Evolutionary conservation across 352 stramenopile genomes (phyloP).

Genomic region (Globisporangium nagaii): DNA sequence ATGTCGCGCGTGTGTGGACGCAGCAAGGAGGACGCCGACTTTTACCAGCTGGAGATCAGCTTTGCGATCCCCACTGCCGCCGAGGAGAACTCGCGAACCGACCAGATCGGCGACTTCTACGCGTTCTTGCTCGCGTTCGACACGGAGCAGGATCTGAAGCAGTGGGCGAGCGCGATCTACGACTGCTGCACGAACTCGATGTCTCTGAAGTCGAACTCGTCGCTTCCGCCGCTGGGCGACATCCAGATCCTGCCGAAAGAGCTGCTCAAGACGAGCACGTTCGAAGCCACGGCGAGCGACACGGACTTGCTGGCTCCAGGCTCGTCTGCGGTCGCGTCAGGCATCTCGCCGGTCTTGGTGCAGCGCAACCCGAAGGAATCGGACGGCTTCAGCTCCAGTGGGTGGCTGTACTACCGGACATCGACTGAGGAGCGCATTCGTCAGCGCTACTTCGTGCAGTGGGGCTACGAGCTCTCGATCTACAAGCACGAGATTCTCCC

Average conservation of each 20-base stretch:
- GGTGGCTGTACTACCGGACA: conserved; percentile 84
- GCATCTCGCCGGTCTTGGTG: conserved; percentile 11
- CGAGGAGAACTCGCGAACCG: conserved; percentile 48
- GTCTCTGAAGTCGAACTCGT: conserved; percentile 67
- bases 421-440: conserved; percentile 78
- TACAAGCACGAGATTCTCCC: conserved; percentile 86
- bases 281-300: conserved; percentile 49
- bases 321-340: conserved; percentile 5
- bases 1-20: conserved; percentile 78
- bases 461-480: conserved; percentile 85
- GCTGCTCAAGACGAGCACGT: conserved; percentile 77
- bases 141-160: conserved; percentile 55
- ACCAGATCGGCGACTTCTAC: conserved; percentile 77
- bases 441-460: conserved; percentile 84
- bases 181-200: conserved; percentile 87
- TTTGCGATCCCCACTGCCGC: conserved; percentile 65
- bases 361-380: conserved; percentile 3
- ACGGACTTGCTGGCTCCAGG: conserved; percentile 26
- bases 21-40: conserved; percentile 62
- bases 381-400: conserved; percentile 58
- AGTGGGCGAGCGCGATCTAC: conserved; percentile 78
- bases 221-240: conserved; percentile 50
- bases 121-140: conserved; percentile 76
- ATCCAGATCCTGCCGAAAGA: conserved; percentile 83
- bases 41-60: conserved; percentile 82